Conservation (phyloP, 2,329 filamentous ascomycete species). For the Diaporthe capsici region DNA sequence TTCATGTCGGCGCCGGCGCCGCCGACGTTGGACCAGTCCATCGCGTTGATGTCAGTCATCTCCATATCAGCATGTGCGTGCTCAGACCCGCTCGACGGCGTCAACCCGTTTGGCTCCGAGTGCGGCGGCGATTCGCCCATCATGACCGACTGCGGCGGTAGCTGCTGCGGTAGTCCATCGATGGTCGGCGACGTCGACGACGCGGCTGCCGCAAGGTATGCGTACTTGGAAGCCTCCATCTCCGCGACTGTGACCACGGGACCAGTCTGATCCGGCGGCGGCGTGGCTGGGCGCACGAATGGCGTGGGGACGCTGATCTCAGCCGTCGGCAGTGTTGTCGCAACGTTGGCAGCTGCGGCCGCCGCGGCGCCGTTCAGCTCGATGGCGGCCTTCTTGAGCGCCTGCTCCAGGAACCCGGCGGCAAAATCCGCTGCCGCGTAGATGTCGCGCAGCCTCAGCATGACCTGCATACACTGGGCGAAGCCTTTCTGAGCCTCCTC, state of each 20-base stretch:
- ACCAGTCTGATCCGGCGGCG: slow-evolving; percentile 64
- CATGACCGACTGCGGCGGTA: slow-evolving; percentile 52
- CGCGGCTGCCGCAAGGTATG: slow-evolving; percentile 52
- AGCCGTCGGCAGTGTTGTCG: slow-evolving; percentile 40
- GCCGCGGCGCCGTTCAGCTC: slow-evolving; percentile 66
- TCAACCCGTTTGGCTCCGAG: slow-evolving; percentile 58
- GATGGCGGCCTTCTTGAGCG: slow-evolving; percentile 88
- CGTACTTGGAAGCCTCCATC: slow-evolving; percentile 39
- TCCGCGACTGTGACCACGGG: slow-evolving; percentile 48
- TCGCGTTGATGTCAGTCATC: slow-evolving; percentile 62
- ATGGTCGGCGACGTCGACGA: slow-evolving; percentile 33
- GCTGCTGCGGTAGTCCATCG: slow-evolving; percentile 49
- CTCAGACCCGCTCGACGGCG: slow-evolving; percentile 62
- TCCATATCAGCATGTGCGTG: slow-evolving; percentile 58
- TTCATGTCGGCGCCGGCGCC: slow-evolving; percentile 41
- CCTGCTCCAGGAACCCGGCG: slow-evolving; percentile 94
- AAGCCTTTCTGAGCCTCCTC: slow-evolving; percentile 84
- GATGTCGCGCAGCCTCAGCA: slow-evolving; percentile 88
- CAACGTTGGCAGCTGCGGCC: slow-evolving; percentile 50
- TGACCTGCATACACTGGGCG: slow-evolving; percentile 91
- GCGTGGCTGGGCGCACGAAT: slow-evolving; percentile 54
- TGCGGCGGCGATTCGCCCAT: slow-evolving; percentile 60
- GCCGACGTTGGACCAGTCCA: slow-evolving; percentile 68
- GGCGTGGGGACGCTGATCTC: slow-evolving; percentile 24
- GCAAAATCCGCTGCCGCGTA: slow-evolving; percentile 97